Base-by-base conservation (phyloP, 306 rosid species). In the Cicer judaicum region DNA sequence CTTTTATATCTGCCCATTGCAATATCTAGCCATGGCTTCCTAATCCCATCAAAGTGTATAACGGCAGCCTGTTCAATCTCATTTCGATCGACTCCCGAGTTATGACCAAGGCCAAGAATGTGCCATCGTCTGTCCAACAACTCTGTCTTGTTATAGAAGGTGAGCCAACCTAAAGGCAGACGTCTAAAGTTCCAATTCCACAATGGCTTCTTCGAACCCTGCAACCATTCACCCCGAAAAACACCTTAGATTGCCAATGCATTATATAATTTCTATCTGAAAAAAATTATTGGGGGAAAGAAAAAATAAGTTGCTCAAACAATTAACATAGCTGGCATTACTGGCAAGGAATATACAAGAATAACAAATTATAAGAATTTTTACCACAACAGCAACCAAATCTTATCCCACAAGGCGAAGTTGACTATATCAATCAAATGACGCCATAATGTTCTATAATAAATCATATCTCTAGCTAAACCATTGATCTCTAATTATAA, bases 1-100 rank as follows among this genome's bases (percentile, higher is more conserved):
- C 73, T 71, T 80, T 81, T 93, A 80, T 91, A 89, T 75, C 86
- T 87, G 54, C 88, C 93, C 80, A 91, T 81, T 16, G 86, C 93
- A 64, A 93, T 85, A 72, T 93, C 97, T 69, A 77, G 42, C 81
- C 81, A 77, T 53, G 81, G 81, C 70, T 77, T 77, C 46, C 81
- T 69, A 57, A 77, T 70, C 18, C 81, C 81, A 39, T 77, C 81
- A 38, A 68, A 77, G 76, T 77, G 81, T 59, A 77, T 60, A 77
- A 77, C 81, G 7, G 81, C 70, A 59, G 76, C 81, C 36, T 36
- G 36, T 62, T 77, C 76, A 19, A 77, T 77, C 64, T 77, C 76
- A 69, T 39, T 77, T 46, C 76, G 76, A 60, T 69, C 64, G 5
- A 77, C 64, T 38, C 41, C 70, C 0, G 81, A 77, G 73, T 63